Conservation (phyloP, 2,329 filamentous ascomycete genomes). For the Calonectria fujianensis region DNA sequence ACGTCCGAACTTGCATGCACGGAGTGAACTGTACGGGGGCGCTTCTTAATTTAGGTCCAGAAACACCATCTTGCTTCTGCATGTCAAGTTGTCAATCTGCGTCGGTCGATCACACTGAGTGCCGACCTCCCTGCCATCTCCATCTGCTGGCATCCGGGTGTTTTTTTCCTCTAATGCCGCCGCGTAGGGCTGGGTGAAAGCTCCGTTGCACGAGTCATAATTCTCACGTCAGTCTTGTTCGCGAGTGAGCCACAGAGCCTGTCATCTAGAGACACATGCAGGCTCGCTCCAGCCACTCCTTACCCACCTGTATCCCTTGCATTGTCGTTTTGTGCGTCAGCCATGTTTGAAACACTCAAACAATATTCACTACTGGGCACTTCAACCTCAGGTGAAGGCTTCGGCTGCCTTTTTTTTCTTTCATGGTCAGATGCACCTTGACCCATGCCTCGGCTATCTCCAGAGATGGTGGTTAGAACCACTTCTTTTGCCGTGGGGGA, state of each 20-base stretch:
- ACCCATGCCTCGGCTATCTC: neutral
- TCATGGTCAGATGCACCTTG: neutral
- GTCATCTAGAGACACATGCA: constrained; percentile 14
- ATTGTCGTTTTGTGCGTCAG: neutral
- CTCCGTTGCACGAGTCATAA: neutral
- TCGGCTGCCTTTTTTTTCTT: neutral
- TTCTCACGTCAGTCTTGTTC: no score
- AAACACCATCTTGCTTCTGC: neutral
- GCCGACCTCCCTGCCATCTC: neutral
- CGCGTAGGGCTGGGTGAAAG: neutral
- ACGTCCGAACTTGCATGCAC: neutral
- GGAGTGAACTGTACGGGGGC: neutral
- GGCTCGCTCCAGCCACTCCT: neutral
- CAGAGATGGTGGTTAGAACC: neutral
- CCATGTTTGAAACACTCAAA: neutral
- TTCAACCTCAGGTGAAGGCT: neutral
- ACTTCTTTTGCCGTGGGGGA: neutral
- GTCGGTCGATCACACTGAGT: neutral
- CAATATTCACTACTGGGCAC: neutral
- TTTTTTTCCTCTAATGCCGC: neutral
- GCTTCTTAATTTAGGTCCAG: neutral
- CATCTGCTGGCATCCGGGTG: neutral
- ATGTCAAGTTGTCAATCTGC: neutral
- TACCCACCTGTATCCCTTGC: neutral
- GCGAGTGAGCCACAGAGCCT: neutral